Conservation (phyloP, 2,329 filamentous ascomycete species). For the Aspergillus carbonarius region DNA sequence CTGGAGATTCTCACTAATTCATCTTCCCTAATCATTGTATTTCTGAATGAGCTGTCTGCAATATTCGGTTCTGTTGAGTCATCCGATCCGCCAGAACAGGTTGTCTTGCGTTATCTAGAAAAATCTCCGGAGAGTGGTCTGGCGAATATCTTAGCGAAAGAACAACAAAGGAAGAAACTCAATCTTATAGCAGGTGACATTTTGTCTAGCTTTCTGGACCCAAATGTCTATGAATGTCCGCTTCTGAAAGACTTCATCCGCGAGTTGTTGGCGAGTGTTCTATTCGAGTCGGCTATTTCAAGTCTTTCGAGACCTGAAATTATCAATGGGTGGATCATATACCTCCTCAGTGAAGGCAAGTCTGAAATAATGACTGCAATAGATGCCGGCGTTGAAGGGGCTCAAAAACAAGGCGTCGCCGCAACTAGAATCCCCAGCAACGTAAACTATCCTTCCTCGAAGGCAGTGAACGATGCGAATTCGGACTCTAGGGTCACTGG, state of each 20-base stretch:
- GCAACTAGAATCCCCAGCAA: constrained; percentile 24
- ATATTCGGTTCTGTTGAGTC: constrained; percentile 54
- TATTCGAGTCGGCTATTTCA: constrained; percentile 78
- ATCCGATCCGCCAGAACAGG: constrained; percentile 58
- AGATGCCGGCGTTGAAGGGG: constrained; percentile 60
- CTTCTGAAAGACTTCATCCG: constrained; percentile 75
- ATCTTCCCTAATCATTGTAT: constrained; percentile 91
- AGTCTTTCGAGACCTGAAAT: constrained; percentile 88
- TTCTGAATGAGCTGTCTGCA: constrained; percentile 81
- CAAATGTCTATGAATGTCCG: constrained; percentile 73
- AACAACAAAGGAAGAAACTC: constrained; percentile 80
- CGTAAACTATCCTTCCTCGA: constrained; percentile 6
- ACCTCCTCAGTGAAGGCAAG: constrained; percentile 79
- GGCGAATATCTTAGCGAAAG: constrained; percentile 75
- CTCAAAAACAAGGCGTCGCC: constrained; percentile 33
- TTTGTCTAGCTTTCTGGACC: constrained; percentile 78
- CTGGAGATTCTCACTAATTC: constrained; percentile 93
- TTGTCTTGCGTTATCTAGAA: constrained; percentile 75
- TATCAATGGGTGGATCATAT: constrained; percentile 96
- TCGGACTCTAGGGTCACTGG: background rate
- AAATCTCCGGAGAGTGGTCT: constrained; percentile 80
- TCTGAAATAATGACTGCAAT: constrained; percentile 66
- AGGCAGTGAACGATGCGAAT: background rate
- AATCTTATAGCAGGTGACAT: constrained; percentile 82
- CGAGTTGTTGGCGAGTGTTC: constrained; percentile 76